phyloP scores from a whole-genome alignment of 169 alveolate species.

The Plasmodium adleri region DNA sequence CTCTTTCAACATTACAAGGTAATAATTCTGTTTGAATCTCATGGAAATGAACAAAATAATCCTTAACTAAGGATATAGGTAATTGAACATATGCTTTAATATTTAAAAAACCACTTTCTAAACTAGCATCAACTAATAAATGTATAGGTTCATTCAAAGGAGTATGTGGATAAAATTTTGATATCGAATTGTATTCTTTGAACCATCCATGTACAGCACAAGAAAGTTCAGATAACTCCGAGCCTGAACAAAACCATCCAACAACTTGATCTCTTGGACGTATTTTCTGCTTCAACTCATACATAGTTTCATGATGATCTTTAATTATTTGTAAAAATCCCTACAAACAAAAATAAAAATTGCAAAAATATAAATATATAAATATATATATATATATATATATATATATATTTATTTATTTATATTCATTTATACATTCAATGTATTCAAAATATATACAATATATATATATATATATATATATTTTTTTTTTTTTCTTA shows the following conservation, averaged over 20 bases:
- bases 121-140: slow-evolving; percentile 91
- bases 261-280: slow-evolving; percentile 92
- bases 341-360: slow-evolving; percentile 29
- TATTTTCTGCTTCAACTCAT: slow-evolving; percentile 90
- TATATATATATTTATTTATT: not conserved
- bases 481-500: slow-evolving; percentile 11
- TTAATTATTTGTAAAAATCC: slow-evolving; percentile 93
- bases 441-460: too few species aligned
- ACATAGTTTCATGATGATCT: slow-evolving; percentile 94
- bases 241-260: slow-evolving; percentile 94
- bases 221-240: slow-evolving; percentile 92
- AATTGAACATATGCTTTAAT: slow-evolving; percentile 90
- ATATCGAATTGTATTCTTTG: slow-evolving; percentile 88
- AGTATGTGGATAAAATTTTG: slow-evolving; percentile 92
- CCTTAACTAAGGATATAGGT: slow-evolving; percentile 87
- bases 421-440: too few species aligned
- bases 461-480: not conserved
- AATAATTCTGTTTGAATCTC: slow-evolving; percentile 88
- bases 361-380: not conserved
- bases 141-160: slow-evolving; percentile 93
- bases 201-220: slow-evolving; percentile 95
- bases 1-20: slow-evolving; percentile 77
- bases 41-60: slow-evolving; percentile 90
- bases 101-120: slow-evolving; percentile 89
- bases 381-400: not conserved